Evolutionary conservation across 2,329 filamentous ascomycete genomes (phyloP).

Genomic region (Neofusicoccum umdonicola): DNA sequence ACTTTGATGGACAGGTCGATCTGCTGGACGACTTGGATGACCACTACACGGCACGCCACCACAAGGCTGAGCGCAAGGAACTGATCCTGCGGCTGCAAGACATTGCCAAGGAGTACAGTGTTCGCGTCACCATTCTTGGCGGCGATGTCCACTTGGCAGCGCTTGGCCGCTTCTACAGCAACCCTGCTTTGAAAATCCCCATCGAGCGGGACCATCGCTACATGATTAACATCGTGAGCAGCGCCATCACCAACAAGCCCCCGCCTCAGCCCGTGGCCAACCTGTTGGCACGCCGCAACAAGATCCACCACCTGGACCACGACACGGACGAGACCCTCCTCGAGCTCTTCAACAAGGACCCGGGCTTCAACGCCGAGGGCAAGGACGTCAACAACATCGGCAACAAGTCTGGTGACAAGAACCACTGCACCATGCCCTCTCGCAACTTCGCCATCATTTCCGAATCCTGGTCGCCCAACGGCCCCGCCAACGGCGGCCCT

Average conservation of each 20-base stretch:
- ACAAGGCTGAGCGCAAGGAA: conserved; percentile 81
- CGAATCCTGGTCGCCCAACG: conserved; percentile 43
- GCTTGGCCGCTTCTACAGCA: conserved; percentile 63
- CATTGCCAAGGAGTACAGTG: conserved; percentile 53
- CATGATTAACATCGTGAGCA: conserved; percentile 64
- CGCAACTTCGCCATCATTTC: conserved; percentile 65
- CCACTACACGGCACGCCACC: conserved; percentile 83
- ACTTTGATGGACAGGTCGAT: conserved; percentile 78
- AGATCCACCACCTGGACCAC: conserved; percentile 62
- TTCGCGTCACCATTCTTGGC: conserved; percentile 61
- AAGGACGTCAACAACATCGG: conserved; percentile 50
- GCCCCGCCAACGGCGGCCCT: conserved; percentile 5
- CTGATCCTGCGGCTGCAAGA: conserved; percentile 66
- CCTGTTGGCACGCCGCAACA: conserved; percentile 60
- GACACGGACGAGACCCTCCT: conserved; percentile 65
- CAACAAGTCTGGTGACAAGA: conserved; percentile 66
- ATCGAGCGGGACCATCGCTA: conserved; percentile 60
- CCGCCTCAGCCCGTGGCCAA: conserved; percentile 65
- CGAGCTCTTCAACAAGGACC: conserved; percentile 61
- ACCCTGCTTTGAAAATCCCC: conserved; percentile 55
- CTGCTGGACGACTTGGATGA: conserved; percentile 65
- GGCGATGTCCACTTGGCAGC: conserved; percentile 65
- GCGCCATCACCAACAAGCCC: conserved; percentile 67
- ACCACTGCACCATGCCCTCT: conserved; percentile 80
- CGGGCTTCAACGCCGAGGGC: conserved; percentile 43